phyloP scores from a whole-genome alignment of 768 basidiomycete species.

The Pulveroboletus ravenelii region DNA sequence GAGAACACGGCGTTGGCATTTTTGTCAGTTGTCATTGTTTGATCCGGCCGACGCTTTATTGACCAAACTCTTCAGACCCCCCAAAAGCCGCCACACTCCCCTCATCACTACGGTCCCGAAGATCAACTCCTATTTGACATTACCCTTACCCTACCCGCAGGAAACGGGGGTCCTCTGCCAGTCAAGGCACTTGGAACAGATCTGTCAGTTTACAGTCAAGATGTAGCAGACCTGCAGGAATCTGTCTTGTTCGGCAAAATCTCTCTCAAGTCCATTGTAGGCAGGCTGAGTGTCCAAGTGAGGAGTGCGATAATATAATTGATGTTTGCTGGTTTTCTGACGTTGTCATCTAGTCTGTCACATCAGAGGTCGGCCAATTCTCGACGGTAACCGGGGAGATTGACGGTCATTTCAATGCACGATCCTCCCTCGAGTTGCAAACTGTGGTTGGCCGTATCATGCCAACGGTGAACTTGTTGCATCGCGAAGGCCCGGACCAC shows the following conservation, averaged over 20 bases:
- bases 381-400: slow-evolving; percentile 45
- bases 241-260: slow-evolving; percentile 36
- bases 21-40: slow-evolving; percentile 23
- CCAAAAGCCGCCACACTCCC: background rate
- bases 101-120: background rate
- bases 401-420: slow-evolving; percentile 37
- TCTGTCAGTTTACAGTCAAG: slow-evolving; percentile 37
- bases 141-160: slow-evolving; percentile 35
- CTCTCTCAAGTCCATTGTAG: slow-evolving; percentile 34
- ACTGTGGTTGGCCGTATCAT: slow-evolving; percentile 40
- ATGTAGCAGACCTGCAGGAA: slow-evolving; percentile 32
- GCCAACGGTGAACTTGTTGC: slow-evolving; percentile 35
- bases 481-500: slow-evolving; percentile 20
- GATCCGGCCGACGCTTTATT: background rate
- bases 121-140: slow-evolving; percentile 32
- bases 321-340: background rate
- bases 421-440: slow-evolving; percentile 31
- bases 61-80: slow-evolving; percentile 31
- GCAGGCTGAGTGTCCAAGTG: slow-evolving; percentile 33
- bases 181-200: slow-evolving; percentile 44
- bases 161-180: slow-evolving; percentile 17
- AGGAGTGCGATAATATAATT: background rate
- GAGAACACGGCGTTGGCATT: slow-evolving; percentile 30
- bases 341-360: slow-evolving; percentile 28
- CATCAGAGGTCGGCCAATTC: slow-evolving; percentile 25